Conservation (phyloP, 345 rosid species). For the Lumnitzera racemosa region DNA sequence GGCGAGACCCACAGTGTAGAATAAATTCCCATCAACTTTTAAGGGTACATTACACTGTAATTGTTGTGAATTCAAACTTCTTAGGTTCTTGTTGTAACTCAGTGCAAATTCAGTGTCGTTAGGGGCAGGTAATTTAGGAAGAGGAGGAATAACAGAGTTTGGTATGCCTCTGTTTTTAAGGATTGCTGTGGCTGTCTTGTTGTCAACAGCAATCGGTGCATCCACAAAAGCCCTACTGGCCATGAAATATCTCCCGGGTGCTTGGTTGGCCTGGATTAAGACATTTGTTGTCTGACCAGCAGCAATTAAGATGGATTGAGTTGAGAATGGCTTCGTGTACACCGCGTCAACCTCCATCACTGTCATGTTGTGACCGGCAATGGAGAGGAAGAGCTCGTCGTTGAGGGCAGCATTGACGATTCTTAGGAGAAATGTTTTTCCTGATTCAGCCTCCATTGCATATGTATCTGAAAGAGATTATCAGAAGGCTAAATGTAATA, state of each 20-base stretch:
- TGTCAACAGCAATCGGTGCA: constrained; percentile 59
- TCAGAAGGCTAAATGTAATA: too few relatives aligned
- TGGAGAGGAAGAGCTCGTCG: constrained; percentile 73
- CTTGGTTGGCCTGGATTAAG: constrained; percentile 51
- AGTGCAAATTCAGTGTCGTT: constrained; percentile 48
- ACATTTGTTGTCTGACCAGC: constrained; percentile 96
- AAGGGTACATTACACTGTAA: constrained; percentile 53
- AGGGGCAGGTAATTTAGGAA: constrained; percentile 41
- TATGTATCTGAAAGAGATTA: constrained; percentile 33
- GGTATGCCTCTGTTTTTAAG: constrained; percentile 70
- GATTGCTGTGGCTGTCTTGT: constrained; percentile 69
- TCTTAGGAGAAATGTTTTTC: constrained; percentile 46
- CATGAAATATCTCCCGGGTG: constrained; percentile 54
- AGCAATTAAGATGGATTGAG: constrained; percentile 44
- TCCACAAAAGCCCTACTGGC: constrained; percentile 78
- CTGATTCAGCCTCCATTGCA: constrained; percentile 49
- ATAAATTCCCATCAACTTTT: constrained; percentile 38
- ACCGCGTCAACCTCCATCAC: constrained; percentile 68
- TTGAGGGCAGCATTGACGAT: constrained; percentile 75
- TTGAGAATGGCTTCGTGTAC: constrained; percentile 44
- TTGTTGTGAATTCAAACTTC: constrained; percentile 33
- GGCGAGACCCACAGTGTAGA: constrained; percentile 48
- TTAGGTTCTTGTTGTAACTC: constrained; percentile 25
- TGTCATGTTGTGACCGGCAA: constrained; percentile 72
- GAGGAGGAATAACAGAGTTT: constrained; percentile 40